These are phyloP conservation scores for Solidago caesia DNA, from an alignment of 129 eudicot species.

Conservation along the genomic window DNA sequence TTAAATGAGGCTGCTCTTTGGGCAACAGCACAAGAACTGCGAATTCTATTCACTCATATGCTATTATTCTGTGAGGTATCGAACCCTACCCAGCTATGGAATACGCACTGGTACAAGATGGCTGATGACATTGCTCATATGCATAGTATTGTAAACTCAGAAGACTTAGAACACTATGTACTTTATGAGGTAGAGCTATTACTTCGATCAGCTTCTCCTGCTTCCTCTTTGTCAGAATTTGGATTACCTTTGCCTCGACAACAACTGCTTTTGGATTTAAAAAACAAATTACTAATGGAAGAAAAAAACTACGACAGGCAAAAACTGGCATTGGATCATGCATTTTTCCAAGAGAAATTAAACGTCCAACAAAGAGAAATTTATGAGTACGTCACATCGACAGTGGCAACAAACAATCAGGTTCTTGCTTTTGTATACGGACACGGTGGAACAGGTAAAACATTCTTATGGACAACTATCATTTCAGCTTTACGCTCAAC, in stretches of 20 bases:
- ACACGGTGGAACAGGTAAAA: background rate
- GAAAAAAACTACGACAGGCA: background rate
- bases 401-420: background rate
- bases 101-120: background rate
- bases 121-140: background rate
- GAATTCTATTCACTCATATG: background rate
- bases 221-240: background rate
- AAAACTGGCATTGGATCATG: background rate
- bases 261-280: background rate
- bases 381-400: background rate
- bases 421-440: background rate
- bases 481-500: background rate
- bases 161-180: too few species aligned
- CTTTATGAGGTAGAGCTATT: too few species aligned
- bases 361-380: background rate
- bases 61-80: background rate
- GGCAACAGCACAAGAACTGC: background rate
- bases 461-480: background rate
- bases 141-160: background rate
- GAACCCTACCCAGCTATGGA: background rate
- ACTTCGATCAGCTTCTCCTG: too few species aligned
- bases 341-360: background rate
- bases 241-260: background rate
- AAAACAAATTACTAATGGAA: background rate
- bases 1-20: background rate